Evolutionary conservation across 169 alveolate genomes (phyloP), one percentile per base, ranked within the genome.

Genomic region (Eimeria acervulina): DNA sequence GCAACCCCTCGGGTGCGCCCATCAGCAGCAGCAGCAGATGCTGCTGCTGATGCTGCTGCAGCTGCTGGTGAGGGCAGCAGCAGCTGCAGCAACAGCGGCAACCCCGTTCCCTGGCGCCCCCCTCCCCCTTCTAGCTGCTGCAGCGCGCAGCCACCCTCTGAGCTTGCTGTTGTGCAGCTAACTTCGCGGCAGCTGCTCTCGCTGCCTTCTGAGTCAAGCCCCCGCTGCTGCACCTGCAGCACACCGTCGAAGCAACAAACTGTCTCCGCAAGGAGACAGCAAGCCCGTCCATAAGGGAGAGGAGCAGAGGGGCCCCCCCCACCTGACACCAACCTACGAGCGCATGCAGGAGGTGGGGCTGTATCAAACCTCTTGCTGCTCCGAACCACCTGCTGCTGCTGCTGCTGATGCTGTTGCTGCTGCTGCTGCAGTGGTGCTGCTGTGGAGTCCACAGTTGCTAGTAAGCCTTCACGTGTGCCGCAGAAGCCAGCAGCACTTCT

Each of bases 21-120:
- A 7, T 5, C 55, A 7, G 55, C 55, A 47, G 55, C 55, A 47
- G 55, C 55, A 47, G 55, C 55, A 47, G 55, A 5, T 7, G 55
- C 55, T 7, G 55, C 76, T 90, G 95, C 66, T 66, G 76, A 51
- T 63, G 81, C 70, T 80, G 90, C 83, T 66, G 55, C 51, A 68
- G 84, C 81, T 95, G 96, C 95, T 93, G 95, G 85, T 47, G 97
- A 80, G n/a, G 96, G 97, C 36, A 90, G 96, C 85, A 94, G 89
- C 74, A 97, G 90, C 83, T 97, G 97, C 90, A 97, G 84, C 68
- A 97, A 74, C 31, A 95, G 96, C n/a, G 98, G 97, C 97, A 97
- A 95, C 72, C 72, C 76, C 70, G 26, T n/a, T 15, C 66, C 89
- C 38, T 40, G 87, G 8, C 87, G 59, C n/a, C 68, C 26, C 55